These are phyloP conservation scores for Erodium chrysanthum DNA, from an alignment of 441 rosid genomes.

Conservation along the genomic window DNA sequence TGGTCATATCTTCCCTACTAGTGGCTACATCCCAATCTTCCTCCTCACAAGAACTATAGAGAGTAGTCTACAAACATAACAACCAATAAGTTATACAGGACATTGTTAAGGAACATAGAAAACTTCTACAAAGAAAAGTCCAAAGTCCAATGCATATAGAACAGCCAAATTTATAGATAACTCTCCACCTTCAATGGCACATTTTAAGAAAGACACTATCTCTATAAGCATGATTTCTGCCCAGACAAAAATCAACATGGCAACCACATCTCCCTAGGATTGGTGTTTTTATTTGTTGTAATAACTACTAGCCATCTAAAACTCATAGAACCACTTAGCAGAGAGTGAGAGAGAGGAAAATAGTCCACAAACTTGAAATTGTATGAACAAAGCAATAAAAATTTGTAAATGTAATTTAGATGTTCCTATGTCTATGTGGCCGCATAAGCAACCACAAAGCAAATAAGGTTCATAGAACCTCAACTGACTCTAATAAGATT, in stretches of 20 bases:
- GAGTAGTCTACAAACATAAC: slow-evolving; percentile 62
- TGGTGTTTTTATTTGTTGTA: background rate
- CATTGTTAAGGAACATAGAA: background rate
- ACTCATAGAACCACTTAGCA: background rate
- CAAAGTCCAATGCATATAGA: background rate
- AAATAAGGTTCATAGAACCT: background rate
- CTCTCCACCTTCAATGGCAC: background rate
- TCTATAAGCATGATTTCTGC: background rate
- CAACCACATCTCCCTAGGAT: background rate
- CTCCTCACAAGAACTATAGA: slow-evolving; percentile 95
- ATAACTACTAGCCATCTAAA: background rate
- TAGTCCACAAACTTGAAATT: background rate
- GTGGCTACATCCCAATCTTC: slow-evolving; percentile 99
- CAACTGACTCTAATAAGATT: background rate
- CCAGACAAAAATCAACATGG: background rate
- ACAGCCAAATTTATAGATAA: background rate
- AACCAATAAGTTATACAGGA: background rate
- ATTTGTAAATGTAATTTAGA: background rate
- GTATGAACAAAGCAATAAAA: background rate
- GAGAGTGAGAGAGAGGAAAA: background rate
- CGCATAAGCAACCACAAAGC: slow-evolving; percentile 6
- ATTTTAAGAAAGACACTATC: background rate
- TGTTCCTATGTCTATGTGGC: background rate
- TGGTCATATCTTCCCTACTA: slow-evolving; percentile 91
- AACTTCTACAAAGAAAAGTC: background rate